A percentile compares a stretch with the other conserved stretches of the same genome.
phyloP scores from a whole-genome alignment of 192 early-diverging fungal species.

The Coemansia asiatica region DNA sequence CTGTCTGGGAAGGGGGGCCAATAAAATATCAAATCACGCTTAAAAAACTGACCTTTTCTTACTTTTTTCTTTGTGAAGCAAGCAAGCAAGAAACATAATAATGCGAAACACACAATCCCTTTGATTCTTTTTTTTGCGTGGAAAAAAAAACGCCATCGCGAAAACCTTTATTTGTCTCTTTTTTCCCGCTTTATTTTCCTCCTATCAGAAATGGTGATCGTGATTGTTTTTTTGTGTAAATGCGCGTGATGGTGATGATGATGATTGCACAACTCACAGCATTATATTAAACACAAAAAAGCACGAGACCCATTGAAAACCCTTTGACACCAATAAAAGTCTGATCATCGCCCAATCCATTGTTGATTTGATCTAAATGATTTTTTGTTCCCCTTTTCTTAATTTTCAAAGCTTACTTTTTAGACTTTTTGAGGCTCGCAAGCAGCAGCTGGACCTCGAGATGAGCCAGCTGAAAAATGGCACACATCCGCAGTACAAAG shows the following conservation, averaged over 20 bases:
- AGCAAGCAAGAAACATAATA: background rate
- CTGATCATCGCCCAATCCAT: background rate
- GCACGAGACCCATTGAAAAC: slow-evolving; percentile 2
- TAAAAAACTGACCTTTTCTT: too few relatives aligned
- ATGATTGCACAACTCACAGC: background rate
- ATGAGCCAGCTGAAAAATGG: slow-evolving; percentile 41
- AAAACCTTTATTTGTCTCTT: slow-evolving; percentile 1
- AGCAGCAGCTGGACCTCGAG: slow-evolving; percentile 44
- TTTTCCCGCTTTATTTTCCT: background rate
- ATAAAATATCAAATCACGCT: too few relatives aligned
- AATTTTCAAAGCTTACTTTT: background rate
- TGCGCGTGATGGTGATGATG: slow-evolving; percentile 1
- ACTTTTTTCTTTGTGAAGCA: too few relatives aligned
- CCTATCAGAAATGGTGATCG: slow-evolving; percentile 1
- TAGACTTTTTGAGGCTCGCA: slow-evolving; percentile 47
- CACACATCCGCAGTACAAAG: slow-evolving; percentile 45
- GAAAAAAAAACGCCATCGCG: slow-evolving; percentile 3
- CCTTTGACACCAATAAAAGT: slow-evolving; percentile 2
- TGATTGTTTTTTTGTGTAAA: too few relatives aligned
- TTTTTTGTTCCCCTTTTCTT: background rate
- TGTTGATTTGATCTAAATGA: background rate
- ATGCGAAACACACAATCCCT: slow-evolving; percentile 1
- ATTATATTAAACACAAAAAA: background rate
- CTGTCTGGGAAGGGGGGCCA: background rate
- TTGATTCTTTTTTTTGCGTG: background rate